Evolutionary conservation across 108 stramenopile genomes (phyloP), one percentile per base, ranked within the genome.

Genomic region (Heterococcus sp.): DNA sequence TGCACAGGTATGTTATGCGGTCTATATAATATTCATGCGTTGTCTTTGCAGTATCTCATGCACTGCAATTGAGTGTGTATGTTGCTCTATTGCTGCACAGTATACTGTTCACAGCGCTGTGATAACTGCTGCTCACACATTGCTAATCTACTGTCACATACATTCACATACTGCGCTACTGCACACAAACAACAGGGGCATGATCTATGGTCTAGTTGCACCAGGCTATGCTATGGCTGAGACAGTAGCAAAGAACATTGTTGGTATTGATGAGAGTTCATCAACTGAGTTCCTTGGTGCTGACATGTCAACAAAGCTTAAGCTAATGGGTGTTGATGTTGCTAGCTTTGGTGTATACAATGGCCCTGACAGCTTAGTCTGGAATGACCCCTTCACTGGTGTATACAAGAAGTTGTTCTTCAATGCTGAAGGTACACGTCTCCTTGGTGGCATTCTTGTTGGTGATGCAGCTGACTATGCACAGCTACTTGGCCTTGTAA

Each of bases 341-440:
- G 95, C 95, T 1, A 93, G 92, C 30, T 95, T 95, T 87, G 95
- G 95, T 28, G 93, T 93, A 72, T 92, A 93, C 77, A 82, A 81
- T 21, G 34, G 73, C 14, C 65, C 65, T 5, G 2, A 68, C 65
- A 58, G 46, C 67, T 84, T 95, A 32, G 91, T 92, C 30, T 95
- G 93, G 93, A 92, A 95, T 68, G 95, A 95, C 88, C 92, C 93
- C 3, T 73, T 94, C 39, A 69, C 76, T 63, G 92, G 92, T 14
- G 87, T 94, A 72, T 95, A 95, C 89, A 91, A 94, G 73, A 95
- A 95, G 82, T 91, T 95, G 67, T 94, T 94, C 85, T 94, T 95
- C 80, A 93, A 94, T 87, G 93, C 92, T 83, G 95, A 88, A 2
- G 93, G 94, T 34, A 93, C 91, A 29, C 90, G 86, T 32, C 90